Base-by-base conservation (phyloP, 1,284 basidiomycete genomes). In the Coriolopsis trogii region DNA sequence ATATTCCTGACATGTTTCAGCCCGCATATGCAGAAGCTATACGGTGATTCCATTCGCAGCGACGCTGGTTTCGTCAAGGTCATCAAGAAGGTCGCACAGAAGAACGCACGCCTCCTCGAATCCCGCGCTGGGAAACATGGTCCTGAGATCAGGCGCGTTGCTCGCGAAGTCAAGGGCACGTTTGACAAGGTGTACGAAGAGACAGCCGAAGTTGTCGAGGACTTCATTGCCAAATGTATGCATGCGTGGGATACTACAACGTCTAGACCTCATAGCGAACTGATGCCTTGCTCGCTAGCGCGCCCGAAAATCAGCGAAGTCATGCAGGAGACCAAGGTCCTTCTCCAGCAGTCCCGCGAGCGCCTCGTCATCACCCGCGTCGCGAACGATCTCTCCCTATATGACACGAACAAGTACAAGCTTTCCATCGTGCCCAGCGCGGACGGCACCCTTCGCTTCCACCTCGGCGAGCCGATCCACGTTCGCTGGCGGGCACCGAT, bases 31-130 rank as follows among this genome's bases (percentile, higher is more conserved):
- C 85, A 84, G 60, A 93, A 93, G 66, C 77, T 98, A 15, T 99
- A 98, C 69, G 96, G 96, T 13, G 86, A 95, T 63, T 87, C 91
- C 5, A 76, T 99, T 16, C 85, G 95, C 56, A 93, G 93, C 67
- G 96, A 98, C 54, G 95, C 95, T 6, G 97, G 96, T 29, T 89
- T 98, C 59, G 93, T 95, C 55, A 97, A 98, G 76, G 95, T 98
- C 24, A 87, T 99, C 69, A 95, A 95, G 73, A 89, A 81, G 49
- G 92, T 95, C 7, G 93, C 95, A 1, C 86, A 81, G 61, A 87
- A 86, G 71, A 92, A 94, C 57, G 88, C 83, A 1, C 80, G 81
- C 41, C 78, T 89, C 5, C 67, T 94, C 16, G 87, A 89, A 65
- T 80, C 78, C 24, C 76, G 81, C 37, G 82, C 86, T 16, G 82